Evolutionary conservation across 2,329 filamentous ascomycete genomes (phyloP).

Genomic region (Fusarium napiforme): DNA sequence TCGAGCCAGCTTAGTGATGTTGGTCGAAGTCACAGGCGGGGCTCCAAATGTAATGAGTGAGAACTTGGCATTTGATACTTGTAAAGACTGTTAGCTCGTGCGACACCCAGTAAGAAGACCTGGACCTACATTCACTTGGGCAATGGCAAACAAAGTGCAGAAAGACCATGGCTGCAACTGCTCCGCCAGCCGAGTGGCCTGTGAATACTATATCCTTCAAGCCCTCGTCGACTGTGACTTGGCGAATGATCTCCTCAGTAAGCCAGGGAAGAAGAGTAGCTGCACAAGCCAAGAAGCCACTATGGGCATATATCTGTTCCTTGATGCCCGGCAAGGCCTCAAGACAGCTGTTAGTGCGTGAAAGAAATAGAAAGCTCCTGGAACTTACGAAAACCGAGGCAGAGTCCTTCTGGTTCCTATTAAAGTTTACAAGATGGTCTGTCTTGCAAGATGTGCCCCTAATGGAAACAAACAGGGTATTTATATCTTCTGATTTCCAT

Average conservation of each 20-base stretch:
- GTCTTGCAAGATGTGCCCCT: conserved; percentile 33
- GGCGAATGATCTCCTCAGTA: conserved; percentile 8
- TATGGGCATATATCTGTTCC: conserved; percentile 13
- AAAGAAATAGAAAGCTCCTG: rapidly evolving
- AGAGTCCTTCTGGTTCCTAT: conserved; percentile 8
- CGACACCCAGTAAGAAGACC: rapidly evolving
- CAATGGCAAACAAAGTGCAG: conserved; percentile 17
- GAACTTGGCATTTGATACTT: conserved; percentile 10
- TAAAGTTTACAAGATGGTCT: conserved; percentile 43
- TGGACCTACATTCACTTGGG: background rate
- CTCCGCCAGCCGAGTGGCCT: conserved; percentile 41
- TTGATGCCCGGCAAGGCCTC: background rate
- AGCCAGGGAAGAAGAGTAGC: conserved; percentile 28
- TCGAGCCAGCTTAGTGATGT: conserved; percentile 10
- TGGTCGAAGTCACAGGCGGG: conserved; percentile 28
- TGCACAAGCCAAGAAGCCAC: conserved; percentile 37
- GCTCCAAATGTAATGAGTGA: conserved; percentile 38
- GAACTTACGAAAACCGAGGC: conserved; percentile 19
- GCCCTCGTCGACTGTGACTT: background rate
- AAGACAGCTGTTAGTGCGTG: background rate
- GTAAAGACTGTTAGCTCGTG: background rate
- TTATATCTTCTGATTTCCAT: conserved; percentile 27
- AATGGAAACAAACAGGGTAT: conserved; percentile 33
- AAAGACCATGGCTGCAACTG: conserved; percentile 36
- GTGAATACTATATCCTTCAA: conserved; percentile 33